Base-by-base conservation (phyloP, 163 green algal genomes). In the Scenedesmus sp. region DNA sequence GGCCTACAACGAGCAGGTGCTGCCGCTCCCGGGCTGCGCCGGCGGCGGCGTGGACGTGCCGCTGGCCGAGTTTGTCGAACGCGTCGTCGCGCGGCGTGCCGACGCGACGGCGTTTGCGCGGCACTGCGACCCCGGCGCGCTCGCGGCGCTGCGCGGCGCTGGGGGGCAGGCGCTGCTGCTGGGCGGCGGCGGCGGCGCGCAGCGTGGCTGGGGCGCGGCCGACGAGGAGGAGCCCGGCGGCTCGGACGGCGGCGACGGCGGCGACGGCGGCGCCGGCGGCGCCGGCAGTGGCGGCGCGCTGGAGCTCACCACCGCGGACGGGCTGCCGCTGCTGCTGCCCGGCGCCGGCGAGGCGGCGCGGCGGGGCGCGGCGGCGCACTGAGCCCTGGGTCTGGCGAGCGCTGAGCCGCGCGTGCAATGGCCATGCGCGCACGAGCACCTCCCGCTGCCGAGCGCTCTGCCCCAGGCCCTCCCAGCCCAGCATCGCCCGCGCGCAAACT, bases 1-100 rank as follows among this genome's bases (percentile, higher is more conserved):
- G 45, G 60, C 84, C 26, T 88, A 86, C 53, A 88, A 88, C 51
- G 83, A 88, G 70, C 75, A 88, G 56, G 79, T 86, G 63, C 11
- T 88, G 50, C 63, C 50, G 11, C 2, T 86, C 0, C 75, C 80
- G 0, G 83, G 74, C 31, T 88, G 80, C 58, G 24, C 62, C 15
- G 62, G 70, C 47, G 86, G 89, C 15, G 34, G 62, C 62, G 50
- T 22, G n/a, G 31, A 53, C 64, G 26, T 77, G 67, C 22, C 53
- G 33, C 51, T 65, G 64, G 39, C 18, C 54, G 33, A 60, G 17
- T 77, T 77, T 45, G 24, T 77, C 11, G 58, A 64, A 18, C 34
- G 33, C 2, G 69, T 77, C n/a, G 54, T 67, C 4, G 54, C 34
- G 1, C 36, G 57, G n/a, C 66, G 67, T n/a, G 56, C 33, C 22